Evolutionary conservation across 2,329 filamentous ascomycete species (phyloP).

Genomic region (Sporothrix euskadiensis): DNA sequence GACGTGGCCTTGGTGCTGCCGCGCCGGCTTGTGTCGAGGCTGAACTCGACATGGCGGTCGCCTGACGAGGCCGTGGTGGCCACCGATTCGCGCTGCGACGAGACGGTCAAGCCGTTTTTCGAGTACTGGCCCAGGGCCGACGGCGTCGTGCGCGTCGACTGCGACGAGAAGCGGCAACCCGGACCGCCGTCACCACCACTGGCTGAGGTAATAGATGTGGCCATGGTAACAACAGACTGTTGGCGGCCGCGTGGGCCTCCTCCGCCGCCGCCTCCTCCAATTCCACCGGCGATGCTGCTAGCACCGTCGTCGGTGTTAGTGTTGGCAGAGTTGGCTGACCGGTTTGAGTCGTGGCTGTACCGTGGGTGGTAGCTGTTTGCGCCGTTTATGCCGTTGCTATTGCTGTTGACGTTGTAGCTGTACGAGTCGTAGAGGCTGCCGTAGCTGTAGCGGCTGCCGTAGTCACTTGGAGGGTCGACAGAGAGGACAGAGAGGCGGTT

Average conservation of each 20-base stretch:
- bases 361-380: constrained; percentile 15
- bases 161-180: constrained; percentile 38
- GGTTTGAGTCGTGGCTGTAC: constrained; percentile 28
- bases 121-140: constrained; percentile 28
- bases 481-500: neutral
- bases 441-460: constrained; percentile 3
- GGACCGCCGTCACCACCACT: constrained; percentile 23
- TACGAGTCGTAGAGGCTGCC: constrained; percentile 14
- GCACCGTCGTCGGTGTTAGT: constrained; percentile 15
- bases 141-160: constrained; percentile 36
- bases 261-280: neutral
- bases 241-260: constrained; percentile 37
- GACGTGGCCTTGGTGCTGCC: constrained; percentile 10
- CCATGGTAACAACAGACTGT: constrained; percentile 45
- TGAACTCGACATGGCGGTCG: constrained; percentile 30
- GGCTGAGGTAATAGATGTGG: constrained; percentile 43
- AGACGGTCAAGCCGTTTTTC: neutral
- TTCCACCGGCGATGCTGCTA: constrained; percentile 8
- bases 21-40: constrained; percentile 8
- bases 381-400: neutral
- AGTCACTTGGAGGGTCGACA: neutral
- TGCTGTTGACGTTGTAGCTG: constrained; percentile 26
- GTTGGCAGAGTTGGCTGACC: constrained; percentile 16
- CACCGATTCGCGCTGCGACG: neutral
- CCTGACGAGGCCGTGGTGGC: neutral